phyloP scores from a whole-genome alignment of 352 stramenopile genomes.

The Pythium periplocum region DNA sequence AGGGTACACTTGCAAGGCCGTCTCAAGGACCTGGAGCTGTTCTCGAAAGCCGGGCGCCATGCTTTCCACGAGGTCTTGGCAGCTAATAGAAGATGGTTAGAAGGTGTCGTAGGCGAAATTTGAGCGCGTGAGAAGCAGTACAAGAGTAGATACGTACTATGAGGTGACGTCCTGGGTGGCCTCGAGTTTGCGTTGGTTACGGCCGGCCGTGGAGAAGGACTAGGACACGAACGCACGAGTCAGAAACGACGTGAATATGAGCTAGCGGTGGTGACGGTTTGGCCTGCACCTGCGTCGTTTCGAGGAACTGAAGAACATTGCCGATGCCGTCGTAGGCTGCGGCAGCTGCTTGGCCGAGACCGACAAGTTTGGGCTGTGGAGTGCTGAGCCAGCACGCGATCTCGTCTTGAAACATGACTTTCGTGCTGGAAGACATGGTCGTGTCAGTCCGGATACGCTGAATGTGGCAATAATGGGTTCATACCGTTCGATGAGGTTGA shows the following conservation, averaged over 20 bases:
- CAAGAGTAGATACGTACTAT: constrained; percentile 21
- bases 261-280: too few relatives aligned
- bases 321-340: constrained; percentile 24
- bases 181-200: constrained; percentile 17
- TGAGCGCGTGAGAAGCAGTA: too few relatives aligned
- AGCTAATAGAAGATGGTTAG: constrained; percentile 12
- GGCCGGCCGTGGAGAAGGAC: constrained; percentile 13
- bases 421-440: constrained; percentile 14
- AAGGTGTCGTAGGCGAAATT: too few relatives aligned
- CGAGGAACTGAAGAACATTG: constrained; percentile 30
- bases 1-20: constrained; percentile 3
- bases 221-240: neutral
- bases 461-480: constrained; percentile 1
- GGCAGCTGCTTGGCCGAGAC: constrained; percentile 22
- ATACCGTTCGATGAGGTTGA: constrained; percentile 28
- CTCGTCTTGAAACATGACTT: constrained; percentile 24
- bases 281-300: constrained; percentile 24
- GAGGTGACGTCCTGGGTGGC: constrained; percentile 22
- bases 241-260: too few relatives aligned
- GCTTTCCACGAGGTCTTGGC: constrained; percentile 26
- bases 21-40: constrained; percentile 32
- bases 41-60: constrained; percentile 27
- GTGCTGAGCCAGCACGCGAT: constrained; percentile 19
- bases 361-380: constrained; percentile 17
- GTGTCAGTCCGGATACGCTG: too few relatives aligned